These are phyloP conservation scores for Trypethelium eluteriae DNA, from an alignment of 495 filamentous ascomycete species.

Conservation along the genomic window DNA sequence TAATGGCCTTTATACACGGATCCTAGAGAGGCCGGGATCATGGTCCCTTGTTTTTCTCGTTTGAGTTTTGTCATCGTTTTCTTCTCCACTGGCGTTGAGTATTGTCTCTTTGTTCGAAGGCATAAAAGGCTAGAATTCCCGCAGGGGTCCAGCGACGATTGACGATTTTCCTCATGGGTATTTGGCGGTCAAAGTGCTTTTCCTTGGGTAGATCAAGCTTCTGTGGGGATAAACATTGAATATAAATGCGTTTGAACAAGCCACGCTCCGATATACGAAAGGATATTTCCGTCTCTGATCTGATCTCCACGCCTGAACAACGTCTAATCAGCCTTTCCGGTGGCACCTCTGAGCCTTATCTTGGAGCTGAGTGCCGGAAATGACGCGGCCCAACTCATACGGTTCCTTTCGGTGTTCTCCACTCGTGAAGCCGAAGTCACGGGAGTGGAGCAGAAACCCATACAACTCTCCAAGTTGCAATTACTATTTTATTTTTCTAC, in stretches of 20 bases:
- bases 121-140: neutral
- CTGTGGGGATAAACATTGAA: slow-evolving; percentile 2
- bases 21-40: neutral
- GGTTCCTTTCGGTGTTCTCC: slow-evolving; percentile 7
- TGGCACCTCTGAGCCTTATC: neutral
- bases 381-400: slow-evolving; percentile 9
- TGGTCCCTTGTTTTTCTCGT: neutral
- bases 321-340: neutral
- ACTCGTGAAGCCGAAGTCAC: neutral
- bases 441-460: neutral
- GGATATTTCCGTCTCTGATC: neutral
- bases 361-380: neutral
- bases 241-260: slow-evolving; percentile 6
- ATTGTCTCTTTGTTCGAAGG: neutral
- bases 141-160: neutral
- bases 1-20: neutral
- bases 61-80: neutral
- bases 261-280: slow-evolving; percentile 4
- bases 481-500: neutral
- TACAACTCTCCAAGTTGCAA: neutral
- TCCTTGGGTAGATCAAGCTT: slow-evolving; percentile 7
- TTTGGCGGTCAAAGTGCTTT: neutral
- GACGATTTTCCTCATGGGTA: slow-evolving; percentile 4
- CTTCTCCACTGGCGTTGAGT: neutral
- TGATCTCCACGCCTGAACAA: neutral